phyloP scores from a whole-genome alignment of 2,329 filamentous ascomycete genomes.

The Diaporthe sp. region DNA sequence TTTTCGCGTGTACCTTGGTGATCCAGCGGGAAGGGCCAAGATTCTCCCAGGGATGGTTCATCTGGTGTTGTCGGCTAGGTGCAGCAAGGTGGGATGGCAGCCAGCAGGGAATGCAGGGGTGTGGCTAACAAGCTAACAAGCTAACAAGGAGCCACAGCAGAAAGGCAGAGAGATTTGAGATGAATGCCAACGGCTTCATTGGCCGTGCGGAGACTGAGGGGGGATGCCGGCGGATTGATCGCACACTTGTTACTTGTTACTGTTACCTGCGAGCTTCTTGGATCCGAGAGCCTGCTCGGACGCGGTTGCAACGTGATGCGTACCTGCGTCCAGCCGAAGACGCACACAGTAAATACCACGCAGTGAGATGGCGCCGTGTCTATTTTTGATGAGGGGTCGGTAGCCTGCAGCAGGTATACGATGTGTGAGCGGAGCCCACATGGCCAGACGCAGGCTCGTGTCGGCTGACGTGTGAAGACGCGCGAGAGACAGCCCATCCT shows the following conservation, averaged over 20 bases:
- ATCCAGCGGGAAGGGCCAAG: neutral
- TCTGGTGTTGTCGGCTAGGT: slow-evolving; percentile 20
- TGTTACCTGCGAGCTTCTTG: neutral
- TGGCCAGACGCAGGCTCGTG: neutral
- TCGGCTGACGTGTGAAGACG: slow-evolving; percentile 3
- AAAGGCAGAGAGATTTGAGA: neutral
- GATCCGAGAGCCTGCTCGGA: neutral
- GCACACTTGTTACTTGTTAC: neutral
- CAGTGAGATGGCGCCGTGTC: neutral
- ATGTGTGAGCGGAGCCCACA: neutral
- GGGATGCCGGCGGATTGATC: slow-evolving; percentile 4
- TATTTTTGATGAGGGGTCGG: slow-evolving; percentile 3
- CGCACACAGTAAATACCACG: neutral
- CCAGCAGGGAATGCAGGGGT: neutral
- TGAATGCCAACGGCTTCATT: slow-evolving; percentile 5
- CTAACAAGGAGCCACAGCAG: neutral
- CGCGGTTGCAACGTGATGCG: neutral
- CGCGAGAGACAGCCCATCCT: neutral
- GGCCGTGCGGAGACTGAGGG: slow-evolving; percentile 1
- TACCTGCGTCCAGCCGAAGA: slow-evolving; percentile 27
- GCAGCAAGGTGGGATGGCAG: slow-evolving; percentile 14
- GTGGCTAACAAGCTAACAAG: neutral
- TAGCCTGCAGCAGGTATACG: slow-evolving; percentile 14
- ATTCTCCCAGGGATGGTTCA: slow-evolving; percentile 9
- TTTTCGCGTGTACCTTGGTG: neutral